Percentiles rank a stretch among this genome's conserved stretches.
Conservation (phyloP, 2,329 filamentous ascomycete species). For the Aspergillus tubingensis region DNA sequence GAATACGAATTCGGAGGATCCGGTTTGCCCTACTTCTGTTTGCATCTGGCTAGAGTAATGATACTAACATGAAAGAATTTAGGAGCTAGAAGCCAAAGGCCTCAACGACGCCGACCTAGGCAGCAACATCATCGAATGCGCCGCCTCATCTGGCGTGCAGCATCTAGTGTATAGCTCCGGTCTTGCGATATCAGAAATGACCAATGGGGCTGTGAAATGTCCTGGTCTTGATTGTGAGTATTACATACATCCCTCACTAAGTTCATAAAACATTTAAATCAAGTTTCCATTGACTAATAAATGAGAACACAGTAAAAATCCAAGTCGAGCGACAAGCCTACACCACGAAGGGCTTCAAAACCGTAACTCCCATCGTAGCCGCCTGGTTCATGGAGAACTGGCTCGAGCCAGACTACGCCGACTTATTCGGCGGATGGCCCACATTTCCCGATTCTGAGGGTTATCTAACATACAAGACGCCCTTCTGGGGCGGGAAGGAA, state of each 20-base stretch:
- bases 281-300: too few relatives aligned
- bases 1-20: slow-evolving; percentile 29
- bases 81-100: slow-evolving; percentile 12
- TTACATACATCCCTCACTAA: not conserved
- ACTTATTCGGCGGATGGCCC: slow-evolving; percentile 47
- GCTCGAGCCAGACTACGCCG: slow-evolving; percentile 35
- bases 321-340: slow-evolving; percentile 42
- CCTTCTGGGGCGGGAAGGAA: slow-evolving; percentile 45
- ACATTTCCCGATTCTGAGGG: slow-evolving; percentile 38
- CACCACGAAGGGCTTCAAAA: slow-evolving; percentile 36
- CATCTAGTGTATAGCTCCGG: slow-evolving; percentile 43
- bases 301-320: slow-evolving; percentile 30
- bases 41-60: too few relatives aligned
- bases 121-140: slow-evolving; percentile 37
- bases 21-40: not conserved
- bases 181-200: slow-evolving; percentile 35
- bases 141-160: slow-evolving; percentile 35
- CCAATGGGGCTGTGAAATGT: slow-evolving; percentile 34
- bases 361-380: slow-evolving; percentile 38
- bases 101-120: slow-evolving; percentile 41
- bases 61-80: too few relatives aligned
- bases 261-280: too few relatives aligned
- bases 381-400: slow-evolving; percentile 51
- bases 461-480: slow-evolving; percentile 38
- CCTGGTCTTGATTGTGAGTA: slow-evolving; percentile 35